A percentile compares a stretch with the other conserved stretches of the same genome.
These are phyloP conservation scores for Nadsonia fulvescens DNA, from an alignment of 805 yeast species.

Conservation along the genomic window DNA sequence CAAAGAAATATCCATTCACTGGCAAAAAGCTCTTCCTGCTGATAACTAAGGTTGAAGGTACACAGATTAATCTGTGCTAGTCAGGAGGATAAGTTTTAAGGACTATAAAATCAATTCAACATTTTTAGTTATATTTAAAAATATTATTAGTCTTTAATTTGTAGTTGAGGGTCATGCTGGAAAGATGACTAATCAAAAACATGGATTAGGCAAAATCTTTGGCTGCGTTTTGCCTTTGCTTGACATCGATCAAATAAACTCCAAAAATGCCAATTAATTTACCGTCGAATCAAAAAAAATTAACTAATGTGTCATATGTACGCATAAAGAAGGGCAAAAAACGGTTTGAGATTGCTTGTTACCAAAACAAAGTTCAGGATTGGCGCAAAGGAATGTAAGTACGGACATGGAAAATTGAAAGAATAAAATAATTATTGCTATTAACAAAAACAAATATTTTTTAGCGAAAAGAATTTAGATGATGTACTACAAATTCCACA, in stretches of 20 bases:
- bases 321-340: constrained; percentile 77
- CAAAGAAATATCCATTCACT: too few relatives aligned
- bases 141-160: too few relatives aligned
- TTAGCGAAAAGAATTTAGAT: constrained; percentile 77
- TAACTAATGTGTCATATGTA: constrained; percentile 88
- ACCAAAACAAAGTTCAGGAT: constrained; percentile 92
- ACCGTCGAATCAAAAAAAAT: constrained; percentile 73
- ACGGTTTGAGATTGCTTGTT: constrained; percentile 89
- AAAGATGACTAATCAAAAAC: too few relatives aligned
- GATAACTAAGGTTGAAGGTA: too few relatives aligned
- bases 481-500: constrained; percentile 95
- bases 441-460: constrained; percentile 12
- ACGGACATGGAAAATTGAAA: background rate
- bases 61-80: too few relatives aligned
- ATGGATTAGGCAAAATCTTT: too few relatives aligned
- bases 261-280: constrained; percentile 48
- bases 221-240: too few relatives aligned
- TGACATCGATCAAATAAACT: background rate
- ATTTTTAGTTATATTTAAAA: too few relatives aligned
- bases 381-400: constrained; percentile 55
- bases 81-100: too few relatives aligned
- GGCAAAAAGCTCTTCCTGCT: too few relatives aligned
- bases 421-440: background rate
- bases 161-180: too few relatives aligned
- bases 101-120: too few relatives aligned